phyloP scores from a whole-genome alignment of 176 grass and related monocot genomes.

The Carex myosuroides region DNA sequence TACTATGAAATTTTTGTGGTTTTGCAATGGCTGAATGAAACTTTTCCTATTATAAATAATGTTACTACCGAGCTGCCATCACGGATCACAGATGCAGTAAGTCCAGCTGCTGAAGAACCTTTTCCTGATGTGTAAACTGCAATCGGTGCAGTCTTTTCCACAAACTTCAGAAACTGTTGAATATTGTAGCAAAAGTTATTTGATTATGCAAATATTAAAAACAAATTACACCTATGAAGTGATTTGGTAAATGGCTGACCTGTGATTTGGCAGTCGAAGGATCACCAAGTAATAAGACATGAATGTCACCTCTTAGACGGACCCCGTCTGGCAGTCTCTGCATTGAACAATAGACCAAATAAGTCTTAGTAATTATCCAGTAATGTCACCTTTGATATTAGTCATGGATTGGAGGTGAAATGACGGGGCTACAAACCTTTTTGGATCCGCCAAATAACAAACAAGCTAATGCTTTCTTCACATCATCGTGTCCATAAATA shows the following conservation, averaged over 20 bases:
- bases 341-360: constrained; percentile 9
- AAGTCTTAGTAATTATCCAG: neutral
- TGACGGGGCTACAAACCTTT: constrained; percentile 41
- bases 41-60: neutral
- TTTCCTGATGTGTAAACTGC: constrained; percentile 99
- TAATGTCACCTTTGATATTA: neutral
- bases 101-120: constrained; percentile 94
- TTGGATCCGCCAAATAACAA: constrained; percentile 83
- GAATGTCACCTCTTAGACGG: constrained; percentile 82
- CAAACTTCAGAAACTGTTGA: constrained; percentile 97
- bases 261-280: constrained; percentile 98
- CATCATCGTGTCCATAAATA: constrained; percentile 82
- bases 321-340: constrained; percentile 90
- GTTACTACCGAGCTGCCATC: constrained; percentile 75
- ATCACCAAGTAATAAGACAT: constrained; percentile 95
- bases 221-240: neutral
- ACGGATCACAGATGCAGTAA: constrained; percentile 86
- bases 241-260: constrained; percentile 22
- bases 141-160: constrained; percentile 90
- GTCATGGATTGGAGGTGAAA: neutral
- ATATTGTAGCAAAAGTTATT: neutral
- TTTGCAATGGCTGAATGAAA: constrained; percentile 2
- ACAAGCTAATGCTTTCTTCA: constrained; percentile 94
- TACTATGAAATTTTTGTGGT: neutral
- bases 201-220: neutral